Base-by-base conservation (phyloP, 1,139 yeast genomes). In the Diutina neorugosa region DNA sequence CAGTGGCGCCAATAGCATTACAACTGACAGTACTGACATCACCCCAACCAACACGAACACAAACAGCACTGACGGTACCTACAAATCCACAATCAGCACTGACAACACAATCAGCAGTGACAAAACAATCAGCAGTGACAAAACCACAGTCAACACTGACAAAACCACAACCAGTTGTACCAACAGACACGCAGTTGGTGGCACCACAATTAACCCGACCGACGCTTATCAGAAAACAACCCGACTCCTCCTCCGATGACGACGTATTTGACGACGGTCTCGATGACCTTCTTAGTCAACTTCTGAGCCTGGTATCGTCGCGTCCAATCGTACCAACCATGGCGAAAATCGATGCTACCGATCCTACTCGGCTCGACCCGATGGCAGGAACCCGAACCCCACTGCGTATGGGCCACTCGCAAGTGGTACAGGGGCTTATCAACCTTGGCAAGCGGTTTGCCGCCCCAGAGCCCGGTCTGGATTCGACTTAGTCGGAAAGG, bases 261-360 rank as follows among this genome's bases (percentile, higher is more conserved):
- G 50, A 46, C n/a, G n/a, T 46, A 18, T 46, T 46, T n/a, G 16
- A 46, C 31, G 50, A 46, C 18, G 50, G 50, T 9, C 50, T 46
- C 23, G 50, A 46, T 27, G 50, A 46, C 9, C 2, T 46, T 8
- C 31, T 44, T 7, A 31, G 37, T 31, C 37, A 31, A 11, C 12
- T 31, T 31, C n/a, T 11, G 12, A 31, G 37, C 12, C 37, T 31
- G 37, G 37, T 31, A 31, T 11, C 14, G 25, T 23, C 25, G 25
- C 25, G 25, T 23, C 12, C 37, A 31, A 11, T n/a, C 9, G 37
- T 31, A n/a, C 37, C n/a, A 11, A 14, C 12, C 12, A 11, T 14
- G 37, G 12, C 12, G 37, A 11, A 11, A 31, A 14, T 6, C 9
- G n/a, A 6, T 31, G 5, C n/a, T 31, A 31, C n/a, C 14, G 37